Percentiles rank a stretch among this genome's conserved stretches.
Conservation (phyloP, 257 asterid species). For the Apocynum venetum region DNA sequence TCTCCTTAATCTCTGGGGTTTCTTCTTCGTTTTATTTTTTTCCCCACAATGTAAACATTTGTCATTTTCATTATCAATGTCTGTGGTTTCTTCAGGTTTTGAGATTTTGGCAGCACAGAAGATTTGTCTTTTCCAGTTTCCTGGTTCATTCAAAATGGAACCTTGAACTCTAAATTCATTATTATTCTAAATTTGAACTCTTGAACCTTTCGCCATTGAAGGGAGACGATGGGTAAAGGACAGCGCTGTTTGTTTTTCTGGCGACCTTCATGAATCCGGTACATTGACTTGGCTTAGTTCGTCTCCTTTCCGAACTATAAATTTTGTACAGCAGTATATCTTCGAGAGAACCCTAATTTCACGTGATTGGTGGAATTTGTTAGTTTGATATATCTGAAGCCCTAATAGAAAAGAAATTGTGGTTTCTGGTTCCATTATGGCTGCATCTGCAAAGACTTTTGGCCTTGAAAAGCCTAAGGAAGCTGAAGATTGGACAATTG, state of each 20-base stretch:
- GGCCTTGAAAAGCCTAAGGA: constrained; percentile 22
- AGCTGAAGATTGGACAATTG: constrained; percentile 68
- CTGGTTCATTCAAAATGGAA: no score
- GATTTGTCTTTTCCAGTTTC: background rate
- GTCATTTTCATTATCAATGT: no score
- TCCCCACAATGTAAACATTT: background rate
- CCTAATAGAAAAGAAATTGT: background rate
- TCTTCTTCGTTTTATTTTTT: no score
- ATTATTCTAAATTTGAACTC: no score
- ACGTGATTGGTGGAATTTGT: background rate
- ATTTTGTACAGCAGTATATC: background rate
- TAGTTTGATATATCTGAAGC: background rate
- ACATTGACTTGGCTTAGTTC: no score
- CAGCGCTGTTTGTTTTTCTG: no score
- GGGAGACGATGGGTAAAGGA: no score
- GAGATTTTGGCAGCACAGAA: background rate
- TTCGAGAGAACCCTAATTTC: background rate
- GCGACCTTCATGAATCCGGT: no score
- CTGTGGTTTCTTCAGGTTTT: background rate
- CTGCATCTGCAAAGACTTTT: constrained; percentile 22
- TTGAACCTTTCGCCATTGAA: no score
- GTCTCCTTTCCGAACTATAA: background rate
- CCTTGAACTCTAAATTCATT: no score
- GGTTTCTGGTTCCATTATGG: background rate
- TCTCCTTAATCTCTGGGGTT: no score